Base-by-base conservation (phyloP, 2,329 filamentous ascomycete genomes). In the Cordyceps cicadae region DNA sequence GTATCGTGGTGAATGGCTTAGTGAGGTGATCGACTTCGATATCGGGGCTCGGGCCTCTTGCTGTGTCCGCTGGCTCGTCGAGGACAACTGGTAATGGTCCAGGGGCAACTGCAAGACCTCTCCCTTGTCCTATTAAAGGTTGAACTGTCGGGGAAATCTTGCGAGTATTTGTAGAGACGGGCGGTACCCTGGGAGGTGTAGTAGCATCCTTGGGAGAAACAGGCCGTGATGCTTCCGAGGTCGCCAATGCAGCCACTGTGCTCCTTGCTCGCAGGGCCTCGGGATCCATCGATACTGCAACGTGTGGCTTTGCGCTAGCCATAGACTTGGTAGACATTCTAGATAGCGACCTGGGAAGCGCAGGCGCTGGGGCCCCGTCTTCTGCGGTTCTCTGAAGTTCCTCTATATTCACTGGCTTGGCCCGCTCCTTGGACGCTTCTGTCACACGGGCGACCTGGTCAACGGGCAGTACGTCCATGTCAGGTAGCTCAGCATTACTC, bases 401-500 rank as follows among this genome's bases (percentile, higher is more conserved):
- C 12, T 82, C 76, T 1, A 90, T 71, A 61, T 88, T 77, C 19
- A 91, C 79, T 1, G 87, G 87, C 3, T 78, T 84, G 19, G 83
- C 74, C 5, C 73, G 68, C 67, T 92, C 87, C 54, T 75, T 63
- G 17, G 12, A 45, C 3, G 43, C 60, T 32, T 65, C 66, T 19
- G 50, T 61, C 0, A 59, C 24, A 43, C 54, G 63, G 67, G 50
- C 50, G 7, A 61, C 54, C 66, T 79, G 71, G 64, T 80, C 69
- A 4, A 84, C 69, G 26, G 81, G 77, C 14, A 89, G 71, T 2
- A 85, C 81, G 8, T 90, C 87, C 0, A 81, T 72, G 53, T 86
- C 82, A 1, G 91, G 91, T 5, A 77, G 76, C 17, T 97, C 92
- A 7, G 93, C 92, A 48, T 82, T 77, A 64, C 86, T 85, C 12